Evolutionary conservation across 345 rosid species (phyloP).

Genomic region (Rhodomyrtus tomentosa): DNA sequence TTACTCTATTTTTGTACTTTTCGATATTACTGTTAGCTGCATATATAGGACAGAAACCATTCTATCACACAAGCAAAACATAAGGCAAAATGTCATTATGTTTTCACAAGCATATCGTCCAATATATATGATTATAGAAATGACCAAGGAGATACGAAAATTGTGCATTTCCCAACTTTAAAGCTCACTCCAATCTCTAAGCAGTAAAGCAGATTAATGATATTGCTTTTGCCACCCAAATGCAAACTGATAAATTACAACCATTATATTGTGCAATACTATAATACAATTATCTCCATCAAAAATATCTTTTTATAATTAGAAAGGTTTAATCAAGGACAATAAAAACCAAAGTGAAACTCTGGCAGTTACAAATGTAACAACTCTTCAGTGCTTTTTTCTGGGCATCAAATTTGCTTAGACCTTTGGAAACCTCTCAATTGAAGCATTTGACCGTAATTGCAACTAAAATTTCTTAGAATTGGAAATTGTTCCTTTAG

Average conservation of each 20-base stretch:
- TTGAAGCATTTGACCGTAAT: neutral
- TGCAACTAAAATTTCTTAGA: neutral
- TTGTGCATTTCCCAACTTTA: neutral
- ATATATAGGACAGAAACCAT: neutral
- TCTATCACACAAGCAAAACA: neutral
- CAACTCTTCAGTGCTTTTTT: neutral
- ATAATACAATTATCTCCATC: neutral
- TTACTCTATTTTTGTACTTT: neutral
- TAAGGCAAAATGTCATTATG: neutral
- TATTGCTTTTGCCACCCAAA: neutral
- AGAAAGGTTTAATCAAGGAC: neutral
- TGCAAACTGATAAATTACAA: neutral
- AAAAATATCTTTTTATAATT: neutral
- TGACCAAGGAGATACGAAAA: neutral
- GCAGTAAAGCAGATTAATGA: neutral
- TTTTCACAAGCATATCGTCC: neutral
- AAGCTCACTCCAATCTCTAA: neutral
- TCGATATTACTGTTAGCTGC: neutral
- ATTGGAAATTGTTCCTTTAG: neutral
- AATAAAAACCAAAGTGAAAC: neutral
- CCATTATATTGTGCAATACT: neutral
- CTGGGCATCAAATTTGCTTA: neutral
- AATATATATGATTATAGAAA: neutral
- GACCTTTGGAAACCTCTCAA: neutral
- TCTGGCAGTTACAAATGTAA: neutral